phyloP scores from a whole-genome alignment of 2,329 filamentous ascomycete genomes.

The Cordyceps tenuipes region DNA sequence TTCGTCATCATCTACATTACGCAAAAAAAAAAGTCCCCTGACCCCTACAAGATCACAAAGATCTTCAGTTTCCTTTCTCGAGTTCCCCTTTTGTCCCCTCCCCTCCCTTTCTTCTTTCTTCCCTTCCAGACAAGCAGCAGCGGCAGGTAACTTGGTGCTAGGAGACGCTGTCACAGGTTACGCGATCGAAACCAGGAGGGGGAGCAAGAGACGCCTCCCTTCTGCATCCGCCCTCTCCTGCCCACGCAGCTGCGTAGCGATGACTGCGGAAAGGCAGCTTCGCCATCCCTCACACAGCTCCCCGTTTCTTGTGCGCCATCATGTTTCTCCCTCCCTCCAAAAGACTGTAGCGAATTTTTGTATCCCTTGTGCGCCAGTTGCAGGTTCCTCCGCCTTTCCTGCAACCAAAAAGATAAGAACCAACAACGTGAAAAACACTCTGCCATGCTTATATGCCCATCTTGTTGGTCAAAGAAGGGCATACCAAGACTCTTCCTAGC shows the following conservation, averaged over 20 bases:
- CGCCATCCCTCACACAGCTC: neutral
- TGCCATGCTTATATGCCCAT: neutral
- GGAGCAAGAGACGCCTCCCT: neutral
- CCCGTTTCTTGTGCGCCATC: neutral
- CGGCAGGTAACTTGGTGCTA: neutral
- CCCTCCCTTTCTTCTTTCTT: neutral
- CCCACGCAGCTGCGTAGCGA: neutral
- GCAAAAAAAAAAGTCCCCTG: neutral
- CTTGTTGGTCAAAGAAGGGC: neutral
- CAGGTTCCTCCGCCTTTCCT: neutral
- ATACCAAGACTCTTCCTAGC: neutral
- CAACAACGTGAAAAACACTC: neutral
- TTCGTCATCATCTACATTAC: slow-evolving; percentile 5
- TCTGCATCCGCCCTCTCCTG: neutral
- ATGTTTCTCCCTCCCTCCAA: neutral
- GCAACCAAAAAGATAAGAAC: neutral
- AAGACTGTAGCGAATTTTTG: neutral
- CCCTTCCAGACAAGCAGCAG: neutral
- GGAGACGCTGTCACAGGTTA: neutral
- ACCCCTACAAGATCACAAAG: neutral
- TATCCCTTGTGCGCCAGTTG: slow-evolving; percentile 6
- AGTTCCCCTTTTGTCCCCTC: neutral
- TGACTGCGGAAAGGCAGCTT: neutral
- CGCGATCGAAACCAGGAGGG: neutral
- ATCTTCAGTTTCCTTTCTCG: neutral